These are phyloP conservation scores for Serendipita sp. DNA, from an alignment of 768 basidiomycete genomes.

Conservation along the genomic window DNA sequence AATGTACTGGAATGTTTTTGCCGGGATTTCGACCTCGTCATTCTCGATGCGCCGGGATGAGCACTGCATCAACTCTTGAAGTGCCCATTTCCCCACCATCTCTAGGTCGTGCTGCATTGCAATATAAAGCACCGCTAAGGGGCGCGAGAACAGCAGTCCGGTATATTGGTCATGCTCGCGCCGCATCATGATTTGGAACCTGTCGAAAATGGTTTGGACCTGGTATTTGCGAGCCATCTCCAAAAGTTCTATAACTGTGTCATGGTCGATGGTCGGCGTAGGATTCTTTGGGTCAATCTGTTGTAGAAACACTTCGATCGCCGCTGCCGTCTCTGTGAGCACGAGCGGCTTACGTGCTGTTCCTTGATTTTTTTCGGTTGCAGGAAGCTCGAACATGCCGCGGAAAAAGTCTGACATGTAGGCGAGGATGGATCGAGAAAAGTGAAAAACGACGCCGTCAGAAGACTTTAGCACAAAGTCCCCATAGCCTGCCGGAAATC, in stretches of 20 bases:
- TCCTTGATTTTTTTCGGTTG: background rate
- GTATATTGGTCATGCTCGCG: background rate
- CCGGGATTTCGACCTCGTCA: background rate
- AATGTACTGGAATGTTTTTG: too few species aligned
- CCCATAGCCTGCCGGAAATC: background rate
- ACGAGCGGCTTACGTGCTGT: background rate
- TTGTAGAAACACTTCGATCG: background rate
- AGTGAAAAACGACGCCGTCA: background rate
- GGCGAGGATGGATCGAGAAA: background rate
- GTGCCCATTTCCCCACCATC: background rate
- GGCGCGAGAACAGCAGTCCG: background rate
- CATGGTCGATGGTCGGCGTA: background rate
- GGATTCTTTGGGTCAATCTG: background rate
- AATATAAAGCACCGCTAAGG: background rate
- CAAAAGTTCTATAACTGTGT: background rate
- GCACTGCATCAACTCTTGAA: background rate
- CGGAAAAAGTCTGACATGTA: background rate
- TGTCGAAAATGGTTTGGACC: background rate
- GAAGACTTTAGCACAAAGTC: background rate
- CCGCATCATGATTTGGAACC: background rate
- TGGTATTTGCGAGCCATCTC: background rate
- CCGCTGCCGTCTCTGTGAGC: background rate
- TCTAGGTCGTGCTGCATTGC: background rate
- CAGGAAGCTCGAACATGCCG: conserved; percentile 2
- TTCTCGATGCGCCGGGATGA: background rate